A percentile compares a stretch with the other conserved stretches of the same genome.
These are phyloP conservation scores for Entophlyctis luteolus DNA, from an alignment of 192 early-diverging fungal genomes.

Conservation along the genomic window DNA sequence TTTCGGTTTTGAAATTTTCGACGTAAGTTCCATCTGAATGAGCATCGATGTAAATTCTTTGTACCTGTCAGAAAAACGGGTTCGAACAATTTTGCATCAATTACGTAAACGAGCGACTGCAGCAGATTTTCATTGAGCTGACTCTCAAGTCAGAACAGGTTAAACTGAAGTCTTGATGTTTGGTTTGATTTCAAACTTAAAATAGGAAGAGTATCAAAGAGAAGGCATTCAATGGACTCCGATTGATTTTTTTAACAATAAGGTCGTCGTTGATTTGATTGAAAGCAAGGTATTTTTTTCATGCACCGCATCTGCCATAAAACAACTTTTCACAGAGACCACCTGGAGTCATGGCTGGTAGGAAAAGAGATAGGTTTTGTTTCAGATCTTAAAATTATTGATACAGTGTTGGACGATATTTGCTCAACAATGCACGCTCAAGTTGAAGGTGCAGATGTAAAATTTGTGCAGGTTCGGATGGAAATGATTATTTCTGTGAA, in stretches of 20 bases:
- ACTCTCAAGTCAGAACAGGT: conserved; percentile 95
- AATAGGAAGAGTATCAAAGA: conserved; percentile 83
- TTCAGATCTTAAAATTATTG: neutral
- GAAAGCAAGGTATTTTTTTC: conserved; percentile 67
- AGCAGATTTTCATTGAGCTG: conserved; percentile 98
- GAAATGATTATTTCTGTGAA: too few relatives aligned
- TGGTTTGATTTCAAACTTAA: neutral
- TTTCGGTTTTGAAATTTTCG: conserved; percentile 86
- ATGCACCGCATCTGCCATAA: neutral
- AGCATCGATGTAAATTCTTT: neutral
- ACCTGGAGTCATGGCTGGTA: conserved; percentile 73
- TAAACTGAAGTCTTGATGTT: neutral
- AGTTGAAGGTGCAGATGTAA: conserved; percentile 52
- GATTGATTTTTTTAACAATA: conserved; percentile 99
- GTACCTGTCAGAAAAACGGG: conserved; percentile 22
- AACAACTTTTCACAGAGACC: conserved; percentile 54
- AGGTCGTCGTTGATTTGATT: conserved; percentile 97
- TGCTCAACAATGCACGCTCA: conserved; percentile 96
- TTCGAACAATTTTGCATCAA: conserved; percentile 98
- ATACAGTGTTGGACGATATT: conserved; percentile 92
- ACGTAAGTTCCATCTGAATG: neutral
- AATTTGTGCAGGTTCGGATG: conserved; percentile 51
- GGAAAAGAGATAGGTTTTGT: too few relatives aligned
- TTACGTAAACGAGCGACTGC: conserved; percentile 95
- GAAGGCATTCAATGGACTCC: conserved; percentile 98